phyloP scores from a whole-genome alignment of 2,329 filamentous ascomycete genomes.

The Westerdykella ornata region DNA sequence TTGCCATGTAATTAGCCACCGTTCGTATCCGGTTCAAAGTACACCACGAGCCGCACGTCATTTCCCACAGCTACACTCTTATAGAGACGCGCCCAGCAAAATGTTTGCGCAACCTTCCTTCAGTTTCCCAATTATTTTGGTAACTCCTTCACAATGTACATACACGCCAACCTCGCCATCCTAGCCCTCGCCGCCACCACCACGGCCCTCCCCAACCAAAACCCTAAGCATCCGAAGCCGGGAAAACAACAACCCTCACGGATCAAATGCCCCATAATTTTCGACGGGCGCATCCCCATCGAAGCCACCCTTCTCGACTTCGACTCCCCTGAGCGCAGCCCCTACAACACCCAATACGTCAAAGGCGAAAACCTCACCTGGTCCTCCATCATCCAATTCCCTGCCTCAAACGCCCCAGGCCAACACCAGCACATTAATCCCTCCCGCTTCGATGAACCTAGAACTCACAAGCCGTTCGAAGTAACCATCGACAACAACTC shows the following conservation, averaged over 20 bases:
- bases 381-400: slow-evolving; percentile 19
- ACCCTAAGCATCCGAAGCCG: no score
- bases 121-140: no score
- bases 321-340: slow-evolving; percentile 11
- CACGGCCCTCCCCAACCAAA: no score
- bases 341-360: slow-evolving; percentile 17
- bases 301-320: slow-evolving; percentile 18
- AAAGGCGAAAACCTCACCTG: slow-evolving; percentile 24
- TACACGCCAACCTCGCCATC: no score
- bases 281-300: slow-evolving; percentile 21
- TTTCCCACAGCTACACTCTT: no score
- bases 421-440: neutral
- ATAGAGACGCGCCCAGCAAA: no score
- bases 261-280: slow-evolving; percentile 24
- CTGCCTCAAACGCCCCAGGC: slow-evolving; percentile 1
- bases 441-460: slow-evolving; percentile 16
- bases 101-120: no score
- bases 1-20: no score
- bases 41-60: no score
- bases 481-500: slow-evolving; percentile 22
- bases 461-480: slow-evolving; percentile 13
- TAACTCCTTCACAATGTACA: no score
- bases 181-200: no score
- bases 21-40: no score
- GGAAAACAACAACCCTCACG: neutral